Conservation (phyloP, 192 early-diverging fungal species). For the Dissophora globulifera region DNA sequence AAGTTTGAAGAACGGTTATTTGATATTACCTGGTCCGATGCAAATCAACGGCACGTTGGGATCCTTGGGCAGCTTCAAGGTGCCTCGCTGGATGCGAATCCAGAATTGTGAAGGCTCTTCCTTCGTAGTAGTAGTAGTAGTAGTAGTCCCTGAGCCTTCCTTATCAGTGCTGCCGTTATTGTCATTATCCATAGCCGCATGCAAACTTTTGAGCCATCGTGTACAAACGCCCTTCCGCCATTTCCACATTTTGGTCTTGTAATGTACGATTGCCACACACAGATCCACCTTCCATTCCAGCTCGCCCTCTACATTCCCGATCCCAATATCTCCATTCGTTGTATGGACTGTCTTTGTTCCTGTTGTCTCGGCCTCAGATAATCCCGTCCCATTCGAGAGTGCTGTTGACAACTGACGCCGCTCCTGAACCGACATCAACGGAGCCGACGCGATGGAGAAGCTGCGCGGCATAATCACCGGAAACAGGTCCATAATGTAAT, state of each 20-base stretch:
- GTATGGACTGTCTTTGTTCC: neutral
- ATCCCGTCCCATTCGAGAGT: neutral
- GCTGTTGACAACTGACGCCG: constrained; percentile 18
- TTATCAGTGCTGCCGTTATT: neutral
- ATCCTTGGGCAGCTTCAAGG: constrained; percentile 71
- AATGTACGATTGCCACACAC: constrained; percentile 87
- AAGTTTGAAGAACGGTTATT: too few relatives aligned
- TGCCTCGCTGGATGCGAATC: constrained; percentile 70
- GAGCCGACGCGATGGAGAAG: constrained; percentile 88
- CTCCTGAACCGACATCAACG: constrained; percentile 38
- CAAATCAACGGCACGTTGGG: constrained; percentile 71
- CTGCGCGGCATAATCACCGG: constrained; percentile 80
- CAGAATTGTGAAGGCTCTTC: constrained; percentile 27
- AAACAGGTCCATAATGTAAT: constrained; percentile 88
- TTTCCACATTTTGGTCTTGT: constrained; percentile 80
- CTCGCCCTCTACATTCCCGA: constrained; percentile 22
- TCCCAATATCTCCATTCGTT: constrained; percentile 14
- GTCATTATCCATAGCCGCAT: constrained; percentile 3
- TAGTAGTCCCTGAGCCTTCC: neutral
- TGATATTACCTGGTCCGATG: constrained; percentile 86
- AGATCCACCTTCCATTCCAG: constrained; percentile 69
- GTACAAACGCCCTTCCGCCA: constrained; percentile 87
- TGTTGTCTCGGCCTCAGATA: neutral
- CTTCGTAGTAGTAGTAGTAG: too few relatives aligned
- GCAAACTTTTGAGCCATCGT: constrained; percentile 65